Conservation (phyloP, 1,284 basidiomycete genomes). For the Puccinia polysora region DNA sequence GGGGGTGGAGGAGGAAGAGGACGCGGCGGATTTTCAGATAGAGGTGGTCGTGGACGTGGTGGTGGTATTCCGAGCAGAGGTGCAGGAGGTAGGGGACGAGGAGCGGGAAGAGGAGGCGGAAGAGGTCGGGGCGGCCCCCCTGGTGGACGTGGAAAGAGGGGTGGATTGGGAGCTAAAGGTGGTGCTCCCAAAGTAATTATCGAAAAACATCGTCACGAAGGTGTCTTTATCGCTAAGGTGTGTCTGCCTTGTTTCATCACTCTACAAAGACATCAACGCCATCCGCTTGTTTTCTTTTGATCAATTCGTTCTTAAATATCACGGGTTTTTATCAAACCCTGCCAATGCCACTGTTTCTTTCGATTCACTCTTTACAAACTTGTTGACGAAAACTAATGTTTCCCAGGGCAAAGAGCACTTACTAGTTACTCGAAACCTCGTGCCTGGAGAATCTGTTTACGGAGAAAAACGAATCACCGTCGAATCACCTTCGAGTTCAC, state of each 20-base stretch:
- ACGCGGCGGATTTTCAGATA: conserved; percentile 46
- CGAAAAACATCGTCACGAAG: conserved; percentile 90
- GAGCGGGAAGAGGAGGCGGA: conserved; percentile 1
- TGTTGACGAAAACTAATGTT: too few species aligned
- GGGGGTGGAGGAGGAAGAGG: conserved; percentile 45
- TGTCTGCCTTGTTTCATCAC: background rate
- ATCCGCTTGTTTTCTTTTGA: too few species aligned
- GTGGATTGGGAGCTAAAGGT: conserved; percentile 54
- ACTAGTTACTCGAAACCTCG: conserved; percentile 95
- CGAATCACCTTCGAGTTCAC: conserved; percentile 60
- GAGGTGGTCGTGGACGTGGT: conserved; percentile 48
- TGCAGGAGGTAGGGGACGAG: conserved; percentile 61
- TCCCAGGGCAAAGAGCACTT: conserved; percentile 73
- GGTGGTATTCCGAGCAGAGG: conserved; percentile 58
- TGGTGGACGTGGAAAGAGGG: conserved; percentile 23
- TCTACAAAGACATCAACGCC: too few species aligned
- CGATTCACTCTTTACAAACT: background rate
- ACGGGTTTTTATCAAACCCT: too few species aligned
- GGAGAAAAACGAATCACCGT: conserved; percentile 73
- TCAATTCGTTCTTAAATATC: too few species aligned
- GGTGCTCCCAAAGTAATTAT: conserved; percentile 63
- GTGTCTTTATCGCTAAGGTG: conserved; percentile 60
- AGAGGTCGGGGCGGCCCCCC: conserved; percentile 24
- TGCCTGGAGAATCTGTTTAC: conserved; percentile 95
- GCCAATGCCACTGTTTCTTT: too few species aligned